Base-by-base conservation (phyloP, 2,329 filamentous ascomycete genomes). In the Trichoderma hamatum region DNA sequence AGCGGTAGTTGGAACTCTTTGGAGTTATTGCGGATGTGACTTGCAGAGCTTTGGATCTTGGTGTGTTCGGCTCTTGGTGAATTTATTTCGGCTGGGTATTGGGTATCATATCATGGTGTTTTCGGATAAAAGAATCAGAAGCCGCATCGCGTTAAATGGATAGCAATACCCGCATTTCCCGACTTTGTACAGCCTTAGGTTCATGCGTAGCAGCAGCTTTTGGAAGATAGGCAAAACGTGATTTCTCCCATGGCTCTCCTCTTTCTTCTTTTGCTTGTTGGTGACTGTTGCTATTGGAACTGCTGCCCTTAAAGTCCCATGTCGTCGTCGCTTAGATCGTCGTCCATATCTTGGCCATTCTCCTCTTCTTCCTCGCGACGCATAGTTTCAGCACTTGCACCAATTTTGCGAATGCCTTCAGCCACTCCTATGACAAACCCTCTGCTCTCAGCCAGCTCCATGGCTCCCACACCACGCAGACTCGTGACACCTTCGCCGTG, bases 371-470 rank as follows among this genome's bases (percentile, higher is more conserved):
- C 88, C 75, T 97, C 94, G 72, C 90, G 85, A 71, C 92, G 86
- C 58, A 88, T 88, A 71, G 90, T 88, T 82, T 98, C 95, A 66
- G 89, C 89, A 49, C 92, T 93, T 2, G 90, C 89, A 11, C 93
- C 93, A 63, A 98, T 88, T 82, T 89, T 94, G 75, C 94, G 88
- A 74, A 98, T 84, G 5, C 92, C 93, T 78, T 98, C 94, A 72
- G 98, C 90, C 2, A 97, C 93, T 1, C 92, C 92, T 1, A 89
- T 84, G 71, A 98, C 89, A 76, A 97, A 97, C 0, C 89, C 90
- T 74, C 95, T 86, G 67, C 90, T 92, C 82, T 98, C 95, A 0
- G 92, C 91, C 59, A 98, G 84, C 82, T 99, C 96, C 91, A 98
- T 94, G 2, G 92, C 92, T 2, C 96, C 96, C 0, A 98, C 92